phyloP scores from a whole-genome alignment of 2,329 filamentous ascomycete genomes.

The Cadophora sp. region DNA sequence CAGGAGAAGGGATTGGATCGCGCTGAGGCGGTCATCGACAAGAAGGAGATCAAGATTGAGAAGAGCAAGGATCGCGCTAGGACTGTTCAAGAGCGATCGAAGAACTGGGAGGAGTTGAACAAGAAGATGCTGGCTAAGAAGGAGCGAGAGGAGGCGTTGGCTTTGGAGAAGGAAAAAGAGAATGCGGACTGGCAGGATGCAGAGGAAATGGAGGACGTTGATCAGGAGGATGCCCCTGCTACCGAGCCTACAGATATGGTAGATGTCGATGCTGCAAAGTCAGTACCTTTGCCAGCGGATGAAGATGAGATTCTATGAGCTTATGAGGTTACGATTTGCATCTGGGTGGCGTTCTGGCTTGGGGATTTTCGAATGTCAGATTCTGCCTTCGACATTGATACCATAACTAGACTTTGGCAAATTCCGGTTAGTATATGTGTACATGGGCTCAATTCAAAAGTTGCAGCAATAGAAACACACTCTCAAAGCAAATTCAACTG shows the following conservation, averaged over 20 bases:
- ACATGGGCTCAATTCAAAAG: not conserved
- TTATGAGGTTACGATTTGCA: slow-evolving; percentile 23
- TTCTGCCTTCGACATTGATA: slow-evolving; percentile 30
- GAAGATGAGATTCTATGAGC: slow-evolving; percentile 41
- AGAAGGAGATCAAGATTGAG: slow-evolving; percentile 61
- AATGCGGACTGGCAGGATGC: slow-evolving; percentile 30
- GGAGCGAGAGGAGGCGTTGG: slow-evolving; percentile 36
- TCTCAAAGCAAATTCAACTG: not conserved
- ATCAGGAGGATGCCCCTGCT: slow-evolving; percentile 25
- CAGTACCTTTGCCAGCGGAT: slow-evolving; percentile 13
- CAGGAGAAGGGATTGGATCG: slow-evolving; percentile 65
- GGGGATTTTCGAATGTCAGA: slow-evolving; percentile 10
- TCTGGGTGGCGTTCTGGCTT: slow-evolving; percentile 35
- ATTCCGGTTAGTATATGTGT: not conserved
- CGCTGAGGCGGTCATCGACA: slow-evolving; percentile 65
- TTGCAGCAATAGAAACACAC: not conserved
- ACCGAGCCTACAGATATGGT: slow-evolving; percentile 22
- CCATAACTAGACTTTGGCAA: slow-evolving; percentile 33
- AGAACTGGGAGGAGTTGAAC: slow-evolving; percentile 67
- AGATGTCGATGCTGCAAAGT: slow-evolving; percentile 18
- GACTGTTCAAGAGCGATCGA: slow-evolving; percentile 56
- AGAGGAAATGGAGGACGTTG: slow-evolving; percentile 30
- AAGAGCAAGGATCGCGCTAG: slow-evolving; percentile 59
- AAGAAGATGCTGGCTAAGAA: slow-evolving; percentile 46
- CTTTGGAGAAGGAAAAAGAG: slow-evolving; percentile 37